A percentile compares a stretch with the other conserved stretches of the same genome.
Conservation (phyloP, 169 alveolate species). For the Plasmodium sp. region DNA sequence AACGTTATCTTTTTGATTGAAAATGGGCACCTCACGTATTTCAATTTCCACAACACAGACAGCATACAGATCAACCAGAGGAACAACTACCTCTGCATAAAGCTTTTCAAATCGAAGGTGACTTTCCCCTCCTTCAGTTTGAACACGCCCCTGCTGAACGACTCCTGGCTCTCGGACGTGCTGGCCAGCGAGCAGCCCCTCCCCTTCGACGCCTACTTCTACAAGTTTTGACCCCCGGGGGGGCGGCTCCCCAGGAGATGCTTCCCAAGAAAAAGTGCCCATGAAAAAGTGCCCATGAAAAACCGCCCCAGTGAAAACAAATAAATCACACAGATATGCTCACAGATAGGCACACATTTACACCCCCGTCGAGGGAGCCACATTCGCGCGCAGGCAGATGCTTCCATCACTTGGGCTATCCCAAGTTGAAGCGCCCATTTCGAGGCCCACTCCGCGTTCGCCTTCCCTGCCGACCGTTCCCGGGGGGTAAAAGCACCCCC, state of each 20-base stretch:
- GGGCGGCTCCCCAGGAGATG: background rate
- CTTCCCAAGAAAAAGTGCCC: background rate
- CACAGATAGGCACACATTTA: background rate
- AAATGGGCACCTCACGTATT: conserved; percentile 69
- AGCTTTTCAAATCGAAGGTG: conserved; percentile 21
- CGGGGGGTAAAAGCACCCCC: background rate
- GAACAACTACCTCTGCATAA: conserved; percentile 38
- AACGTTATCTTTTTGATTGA: conserved; percentile 55
- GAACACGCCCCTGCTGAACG: conserved; percentile 47
- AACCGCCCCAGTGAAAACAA: background rate
- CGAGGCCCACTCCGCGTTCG: background rate
- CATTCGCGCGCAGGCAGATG: background rate
- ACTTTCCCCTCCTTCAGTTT: conserved; percentile 53
- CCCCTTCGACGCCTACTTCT: conserved; percentile 35
- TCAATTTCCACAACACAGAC: conserved; percentile 43
- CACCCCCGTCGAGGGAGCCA: background rate
- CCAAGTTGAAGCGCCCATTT: background rate
- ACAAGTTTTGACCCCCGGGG: conserved; percentile 30
- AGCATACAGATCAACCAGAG: conserved; percentile 28
- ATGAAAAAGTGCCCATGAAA: too few relatives aligned
- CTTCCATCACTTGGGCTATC: background rate
- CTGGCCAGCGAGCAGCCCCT: conserved; percentile 10
- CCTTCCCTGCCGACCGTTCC: background rate
- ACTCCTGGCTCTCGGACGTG: conserved; percentile 63
- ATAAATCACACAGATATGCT: background rate